phyloP scores from a whole-genome alignment of 2,329 filamentous ascomycete species.

The Pseudogymnoascus sp. region DNA sequence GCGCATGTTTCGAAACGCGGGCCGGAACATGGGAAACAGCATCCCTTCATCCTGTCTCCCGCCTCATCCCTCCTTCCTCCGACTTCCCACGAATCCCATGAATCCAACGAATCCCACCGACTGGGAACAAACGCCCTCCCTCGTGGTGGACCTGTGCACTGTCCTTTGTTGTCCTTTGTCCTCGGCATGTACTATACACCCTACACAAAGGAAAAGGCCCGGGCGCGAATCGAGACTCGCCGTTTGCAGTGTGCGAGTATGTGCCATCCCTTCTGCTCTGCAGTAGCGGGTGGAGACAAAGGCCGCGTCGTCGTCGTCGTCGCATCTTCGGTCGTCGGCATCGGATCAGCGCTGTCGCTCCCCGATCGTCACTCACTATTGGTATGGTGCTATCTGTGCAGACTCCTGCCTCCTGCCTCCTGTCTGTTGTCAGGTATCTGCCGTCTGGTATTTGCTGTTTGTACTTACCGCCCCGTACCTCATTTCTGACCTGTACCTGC shows the following conservation, averaged over 20 bases:
- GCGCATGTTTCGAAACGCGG: background rate
- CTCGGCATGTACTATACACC: background rate
- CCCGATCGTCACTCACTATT: background rate
- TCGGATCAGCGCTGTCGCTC: background rate
- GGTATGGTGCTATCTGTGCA: background rate
- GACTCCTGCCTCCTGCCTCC: background rate
- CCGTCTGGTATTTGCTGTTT: background rate
- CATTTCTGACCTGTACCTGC: background rate
- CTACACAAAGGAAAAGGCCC: background rate
- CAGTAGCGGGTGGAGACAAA: background rate
- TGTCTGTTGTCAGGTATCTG: background rate
- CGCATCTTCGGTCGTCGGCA: slow-evolving; percentile 1
- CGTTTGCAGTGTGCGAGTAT: background rate
- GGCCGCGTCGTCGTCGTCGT: background rate
- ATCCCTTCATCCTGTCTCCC: background rate
- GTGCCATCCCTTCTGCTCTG: background rate
- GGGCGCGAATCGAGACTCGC: background rate
- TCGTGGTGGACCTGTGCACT: background rate
- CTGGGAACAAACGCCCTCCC: background rate
- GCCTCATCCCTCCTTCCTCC: background rate
- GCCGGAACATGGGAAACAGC: background rate
- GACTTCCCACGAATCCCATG: background rate
- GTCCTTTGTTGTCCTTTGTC: too few relatives aligned
- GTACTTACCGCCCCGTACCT: background rate
- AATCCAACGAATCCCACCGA: background rate